Conservation (phyloP, 257 asterid genomes). For the Primulina tabacum region DNA sequence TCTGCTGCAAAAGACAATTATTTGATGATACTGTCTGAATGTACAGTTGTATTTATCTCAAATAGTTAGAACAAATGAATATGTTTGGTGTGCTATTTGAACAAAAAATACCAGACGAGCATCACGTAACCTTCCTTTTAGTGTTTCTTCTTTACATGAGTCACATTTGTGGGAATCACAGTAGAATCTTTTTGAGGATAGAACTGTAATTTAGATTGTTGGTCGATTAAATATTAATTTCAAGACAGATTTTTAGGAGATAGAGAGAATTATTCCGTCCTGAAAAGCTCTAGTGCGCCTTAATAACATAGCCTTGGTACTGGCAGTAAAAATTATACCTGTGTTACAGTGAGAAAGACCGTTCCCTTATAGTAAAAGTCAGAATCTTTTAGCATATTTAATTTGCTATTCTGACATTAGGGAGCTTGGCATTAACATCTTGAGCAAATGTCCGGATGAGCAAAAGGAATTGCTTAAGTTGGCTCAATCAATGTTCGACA, state of each 20-base stretch:
- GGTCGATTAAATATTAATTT: background rate
- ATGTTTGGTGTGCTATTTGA: background rate
- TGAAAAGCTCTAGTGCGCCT: background rate
- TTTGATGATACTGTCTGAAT: background rate
- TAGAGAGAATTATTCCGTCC: background rate
- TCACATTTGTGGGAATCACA: background rate
- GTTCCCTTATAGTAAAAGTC: too few species aligned
- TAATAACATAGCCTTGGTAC: background rate
- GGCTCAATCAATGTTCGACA: constrained; percentile 92
- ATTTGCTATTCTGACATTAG: constrained; percentile 33
- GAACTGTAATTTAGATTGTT: too few species aligned
- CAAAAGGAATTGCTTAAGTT: constrained; percentile 69
- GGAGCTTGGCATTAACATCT: constrained; percentile 86
- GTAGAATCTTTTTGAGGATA: background rate
- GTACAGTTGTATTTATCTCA: background rate
- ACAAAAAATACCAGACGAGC: background rate
- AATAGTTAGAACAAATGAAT: background rate
- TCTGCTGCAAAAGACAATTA: background rate
- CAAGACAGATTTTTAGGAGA: too few species aligned
- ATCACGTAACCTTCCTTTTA: background rate
- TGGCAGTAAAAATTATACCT: background rate
- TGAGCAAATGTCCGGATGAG: constrained; percentile 64
- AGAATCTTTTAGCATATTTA: constrained; percentile 10
- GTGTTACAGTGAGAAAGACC: background rate
- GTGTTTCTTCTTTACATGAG: background rate